Conservation (phyloP, 805 yeast genomes). For the Pichia sporocuriosa region DNA sequence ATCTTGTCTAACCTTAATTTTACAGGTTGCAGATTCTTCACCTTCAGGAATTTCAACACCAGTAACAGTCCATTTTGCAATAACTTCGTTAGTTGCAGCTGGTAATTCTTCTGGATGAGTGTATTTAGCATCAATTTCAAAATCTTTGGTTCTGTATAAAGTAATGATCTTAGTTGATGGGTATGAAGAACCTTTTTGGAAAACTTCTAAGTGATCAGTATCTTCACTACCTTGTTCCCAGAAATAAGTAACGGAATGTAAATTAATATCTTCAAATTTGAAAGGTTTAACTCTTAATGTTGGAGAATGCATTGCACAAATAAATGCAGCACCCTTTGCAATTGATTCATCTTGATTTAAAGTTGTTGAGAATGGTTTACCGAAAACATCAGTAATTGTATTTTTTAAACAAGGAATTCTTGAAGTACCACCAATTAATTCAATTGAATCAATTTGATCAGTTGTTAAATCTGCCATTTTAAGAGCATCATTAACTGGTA, state of each 20-base stretch:
- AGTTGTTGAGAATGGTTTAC: slow-evolving; percentile 83
- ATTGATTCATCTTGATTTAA: slow-evolving; percentile 98
- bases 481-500: slow-evolving; percentile 78
- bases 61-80: slow-evolving; percentile 79
- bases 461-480: slow-evolving; percentile 65
- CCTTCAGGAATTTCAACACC: slow-evolving; percentile 82
- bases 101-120: slow-evolving; percentile 71
- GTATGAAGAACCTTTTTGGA: slow-evolving; percentile 88
- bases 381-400: slow-evolving; percentile 71
- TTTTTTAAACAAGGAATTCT: slow-evolving; percentile 93
- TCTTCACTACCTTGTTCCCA: slow-evolving; percentile 96
- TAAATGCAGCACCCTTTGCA: slow-evolving; percentile 98
- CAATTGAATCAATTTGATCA: slow-evolving; percentile 82
- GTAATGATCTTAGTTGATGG: slow-evolving; percentile 96
- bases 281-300: slow-evolving; percentile 97
- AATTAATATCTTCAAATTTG: slow-evolving; percentile 94
- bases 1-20: slow-evolving; percentile 93
- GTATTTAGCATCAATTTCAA: slow-evolving; percentile 79
- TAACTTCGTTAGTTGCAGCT: slow-evolving; percentile 51
- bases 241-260: slow-evolving; percentile 83
- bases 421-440: slow-evolving; percentile 96
- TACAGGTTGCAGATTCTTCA: slow-evolving; percentile 71
- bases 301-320: slow-evolving; percentile 98
- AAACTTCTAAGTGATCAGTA: slow-evolving; percentile 87
- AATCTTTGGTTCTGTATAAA: slow-evolving; percentile 84